A percentile compares a stretch with the other conserved stretches of the same genome.
These are phyloP conservation scores for Begonia masoniana DNA, from an alignment of 306 rosid species.

Conservation along the genomic window DNA sequence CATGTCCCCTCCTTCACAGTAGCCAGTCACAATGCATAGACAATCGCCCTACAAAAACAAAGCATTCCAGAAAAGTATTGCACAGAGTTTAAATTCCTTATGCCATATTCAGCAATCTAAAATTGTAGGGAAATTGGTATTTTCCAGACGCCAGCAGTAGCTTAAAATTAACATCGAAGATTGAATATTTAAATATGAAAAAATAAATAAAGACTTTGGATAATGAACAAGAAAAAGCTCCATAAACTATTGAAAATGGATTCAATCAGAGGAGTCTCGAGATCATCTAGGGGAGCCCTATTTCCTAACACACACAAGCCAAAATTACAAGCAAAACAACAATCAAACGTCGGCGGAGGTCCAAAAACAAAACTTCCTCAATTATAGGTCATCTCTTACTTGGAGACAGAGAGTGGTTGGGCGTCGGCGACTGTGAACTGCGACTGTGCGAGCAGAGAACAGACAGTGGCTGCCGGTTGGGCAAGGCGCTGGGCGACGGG, in stretches of 20 bases:
- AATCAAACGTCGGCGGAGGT: not conserved
- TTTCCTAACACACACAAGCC: not conserved
- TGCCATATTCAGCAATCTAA: too few relatives aligned
- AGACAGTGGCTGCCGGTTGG: too few relatives aligned
- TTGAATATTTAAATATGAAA: not conserved
- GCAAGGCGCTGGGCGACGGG: too few relatives aligned
- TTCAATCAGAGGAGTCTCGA: slow-evolving; percentile 1
- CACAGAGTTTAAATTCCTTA: not conserved
- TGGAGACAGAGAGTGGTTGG: too few relatives aligned
- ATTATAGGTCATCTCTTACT: not conserved
- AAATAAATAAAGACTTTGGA: not conserved
- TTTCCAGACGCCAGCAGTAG: too few relatives aligned
- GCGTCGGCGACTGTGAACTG: too few relatives aligned
- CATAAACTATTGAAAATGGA: not conserved
- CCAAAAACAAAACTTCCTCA: too few relatives aligned
- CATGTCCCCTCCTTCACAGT: slow-evolving; percentile 84
- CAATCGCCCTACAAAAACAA: slow-evolving; percentile 56
- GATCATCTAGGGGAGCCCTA: slow-evolving; percentile 2
- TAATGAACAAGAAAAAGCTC: slow-evolving; percentile 3
- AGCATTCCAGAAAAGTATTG: slow-evolving; percentile 10
- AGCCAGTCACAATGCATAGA: slow-evolving; percentile 57
- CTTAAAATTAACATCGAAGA: too few relatives aligned
- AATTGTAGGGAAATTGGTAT: too few relatives aligned
- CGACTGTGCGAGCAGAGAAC: too few relatives aligned
- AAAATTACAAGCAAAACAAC: not conserved